Conservation (phyloP, 1,284 basidiomycete species). For the Malassezia arunalokei region DNA sequence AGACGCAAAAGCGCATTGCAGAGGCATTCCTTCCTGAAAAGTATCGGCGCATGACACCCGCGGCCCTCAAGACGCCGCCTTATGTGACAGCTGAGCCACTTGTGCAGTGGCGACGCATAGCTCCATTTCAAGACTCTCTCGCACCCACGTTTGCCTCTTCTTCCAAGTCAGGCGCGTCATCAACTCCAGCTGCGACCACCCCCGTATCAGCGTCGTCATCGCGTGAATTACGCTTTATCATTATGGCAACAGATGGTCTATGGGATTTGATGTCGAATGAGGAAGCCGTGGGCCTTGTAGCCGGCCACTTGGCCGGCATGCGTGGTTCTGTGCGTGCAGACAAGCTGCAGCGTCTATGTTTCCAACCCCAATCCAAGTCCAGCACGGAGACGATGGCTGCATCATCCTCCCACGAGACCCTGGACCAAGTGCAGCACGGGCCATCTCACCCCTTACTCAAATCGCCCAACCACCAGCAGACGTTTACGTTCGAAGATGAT, state of each 20-base stretch:
- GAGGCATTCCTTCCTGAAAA: constrained; percentile 45
- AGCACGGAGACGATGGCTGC: not conserved
- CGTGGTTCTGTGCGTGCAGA: constrained; percentile 31
- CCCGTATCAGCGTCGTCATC: constrained; percentile 7
- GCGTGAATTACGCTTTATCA: constrained; percentile 49
- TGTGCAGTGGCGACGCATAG: constrained; percentile 22
- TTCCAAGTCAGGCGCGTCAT: not conserved
- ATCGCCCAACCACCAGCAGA: constrained; percentile 22
- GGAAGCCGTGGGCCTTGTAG: constrained; percentile 70
- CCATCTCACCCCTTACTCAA: constrained; percentile 34
- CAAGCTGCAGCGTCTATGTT: constrained; percentile 30
- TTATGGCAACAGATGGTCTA: constrained; percentile 83
- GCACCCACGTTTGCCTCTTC: not conserved
- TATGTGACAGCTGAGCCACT: constrained; percentile 79
- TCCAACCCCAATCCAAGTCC: constrained; percentile 17
- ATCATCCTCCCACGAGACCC: not conserved
- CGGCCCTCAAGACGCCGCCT: constrained; percentile 55
- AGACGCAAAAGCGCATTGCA: constrained; percentile 46
- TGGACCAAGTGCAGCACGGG: not conserved
- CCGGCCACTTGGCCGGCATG: constrained; percentile 39
- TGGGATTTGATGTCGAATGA: constrained; percentile 93
- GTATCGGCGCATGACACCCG: constrained; percentile 24
- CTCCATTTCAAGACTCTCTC: not conserved
- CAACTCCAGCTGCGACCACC: not conserved
- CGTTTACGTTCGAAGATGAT: constrained; percentile 53